Conservation (phyloP, 2,329 filamentous ascomycete species). For the Fusarium succisae region DNA sequence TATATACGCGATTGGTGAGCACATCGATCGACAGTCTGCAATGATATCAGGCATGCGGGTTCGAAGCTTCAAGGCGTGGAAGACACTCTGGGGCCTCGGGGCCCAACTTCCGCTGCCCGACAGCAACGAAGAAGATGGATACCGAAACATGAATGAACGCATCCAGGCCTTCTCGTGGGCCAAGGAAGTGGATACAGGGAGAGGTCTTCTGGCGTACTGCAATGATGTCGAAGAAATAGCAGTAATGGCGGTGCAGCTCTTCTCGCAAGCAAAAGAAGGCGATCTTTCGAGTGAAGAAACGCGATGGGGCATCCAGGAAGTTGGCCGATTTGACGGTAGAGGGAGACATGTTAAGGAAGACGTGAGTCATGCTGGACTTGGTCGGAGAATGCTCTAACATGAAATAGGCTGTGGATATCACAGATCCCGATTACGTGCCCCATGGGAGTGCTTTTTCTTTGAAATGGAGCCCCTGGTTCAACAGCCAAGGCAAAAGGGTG, state of each 20-base stretch:
- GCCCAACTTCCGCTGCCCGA: conserved; percentile 60
- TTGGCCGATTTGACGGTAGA: conserved; percentile 57
- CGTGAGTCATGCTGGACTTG: conserved; percentile 14
- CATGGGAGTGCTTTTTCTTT: conserved; percentile 60
- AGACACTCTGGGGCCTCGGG: conserved; percentile 65
- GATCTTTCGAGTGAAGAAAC: conserved; percentile 41
- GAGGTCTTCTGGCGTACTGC: conserved; percentile 60
- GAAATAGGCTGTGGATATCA: conserved; percentile 42
- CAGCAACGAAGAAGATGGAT: conserved; percentile 44
- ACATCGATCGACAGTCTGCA: conserved; percentile 44
- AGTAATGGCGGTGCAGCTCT: conserved; percentile 59
- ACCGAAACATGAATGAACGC: conserved; percentile 53
- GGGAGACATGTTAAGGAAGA: conserved; percentile 55
- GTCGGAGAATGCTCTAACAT: conserved; percentile 9
- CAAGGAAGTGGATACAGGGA: conserved; percentile 51
- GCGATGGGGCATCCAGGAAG: conserved; percentile 62
- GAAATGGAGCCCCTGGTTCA: conserved; percentile 64
- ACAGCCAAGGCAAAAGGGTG: conserved; percentile 46
- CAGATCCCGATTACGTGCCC: conserved; percentile 61
- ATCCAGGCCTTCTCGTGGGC: conserved; percentile 66
- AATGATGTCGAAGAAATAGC: conserved; percentile 62
- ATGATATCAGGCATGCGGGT: conserved; percentile 46
- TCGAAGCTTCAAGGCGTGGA: conserved; percentile 60
- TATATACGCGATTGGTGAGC: conserved; percentile 62
- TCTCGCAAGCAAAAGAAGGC: conserved; percentile 33